Base-by-base conservation (phyloP, 805 yeast species). In the Metschnikowia drakensbergensis region DNA sequence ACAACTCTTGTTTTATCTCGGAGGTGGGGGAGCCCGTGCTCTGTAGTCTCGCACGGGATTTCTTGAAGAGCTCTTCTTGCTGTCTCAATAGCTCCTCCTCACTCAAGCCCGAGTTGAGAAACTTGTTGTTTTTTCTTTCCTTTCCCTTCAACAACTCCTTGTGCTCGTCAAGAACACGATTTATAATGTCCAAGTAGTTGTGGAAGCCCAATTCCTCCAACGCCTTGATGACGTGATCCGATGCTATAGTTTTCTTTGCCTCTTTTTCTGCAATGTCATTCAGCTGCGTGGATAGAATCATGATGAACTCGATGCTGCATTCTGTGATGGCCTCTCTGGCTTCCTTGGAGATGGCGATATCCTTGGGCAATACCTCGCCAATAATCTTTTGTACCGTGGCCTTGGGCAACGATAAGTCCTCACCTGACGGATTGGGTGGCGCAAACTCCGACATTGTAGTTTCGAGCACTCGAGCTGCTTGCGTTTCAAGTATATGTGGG, bases 301-400 rank as follows among this genome's bases (percentile, higher is more conserved):
- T 92, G 51, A 94, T 85, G 65, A 94, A 92, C 68, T 90, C 97
- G 48, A 94, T 89, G 59, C 97, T 90, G 66, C 97, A 92, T 63
- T 94, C 97, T 38, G 96, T 92, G 39, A 94, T 80, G 38, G 96
- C 94, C 61, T 92, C 98, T 49, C 97, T 76, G 2, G 97, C 96
- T 55, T 94, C 98, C 57, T 91, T 87, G 36, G 96, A 82, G 58
- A 92, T 89, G 5, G 91, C 83, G 48, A 88, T 75, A 61, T 91
- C 97, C n/a, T 81, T 71, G 13, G 97, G 97, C 29, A 92, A 74
- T 31, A 94, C 87, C 60, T 94, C 99, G 3, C 90, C 78, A 17
- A 94, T 84, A 42, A 94, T 89, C 66, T 94, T 94, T 64, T 92
- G 98, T 1, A 94, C 98, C 0, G 99, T 94, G 2, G 99, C 99